These are phyloP conservation scores for Candida quercuum DNA, from an alignment of 805 yeast genomes.

Conservation along the genomic window DNA sequence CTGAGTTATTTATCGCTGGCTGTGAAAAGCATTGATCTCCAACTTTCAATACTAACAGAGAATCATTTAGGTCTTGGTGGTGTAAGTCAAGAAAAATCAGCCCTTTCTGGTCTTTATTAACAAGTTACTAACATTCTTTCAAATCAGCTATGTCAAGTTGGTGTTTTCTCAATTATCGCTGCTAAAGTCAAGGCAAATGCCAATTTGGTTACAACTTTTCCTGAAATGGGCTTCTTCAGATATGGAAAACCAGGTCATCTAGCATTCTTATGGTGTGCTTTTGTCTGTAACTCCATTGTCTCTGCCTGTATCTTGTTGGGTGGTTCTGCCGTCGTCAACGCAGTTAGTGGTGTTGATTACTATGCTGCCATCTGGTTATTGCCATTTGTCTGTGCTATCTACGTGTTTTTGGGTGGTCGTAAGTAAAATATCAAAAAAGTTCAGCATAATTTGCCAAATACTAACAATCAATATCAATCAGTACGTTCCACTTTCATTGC, in stretches of 20 bases:
- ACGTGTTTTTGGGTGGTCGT: slow-evolving; percentile 47
- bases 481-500: slow-evolving; percentile 49
- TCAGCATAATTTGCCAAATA: no score
- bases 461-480: no score
- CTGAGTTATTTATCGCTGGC: slow-evolving; percentile 4
- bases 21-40: no score
- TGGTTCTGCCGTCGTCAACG: slow-evolving; percentile 37
- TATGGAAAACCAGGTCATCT: slow-evolving; percentile 37
- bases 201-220: slow-evolving; percentile 33
- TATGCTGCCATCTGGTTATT: slow-evolving; percentile 42
- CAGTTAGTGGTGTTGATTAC: slow-evolving; percentile 37
- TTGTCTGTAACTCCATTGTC: slow-evolving; percentile 35
- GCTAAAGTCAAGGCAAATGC: slow-evolving; percentile 32
- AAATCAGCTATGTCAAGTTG: slow-evolving; percentile 17
- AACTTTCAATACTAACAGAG: neutral
- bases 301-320: slow-evolving; percentile 38
- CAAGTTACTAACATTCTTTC: neutral
- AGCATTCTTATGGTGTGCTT: slow-evolving; percentile 32
- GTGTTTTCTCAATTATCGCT: slow-evolving; percentile 32
- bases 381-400: slow-evolving; percentile 44
- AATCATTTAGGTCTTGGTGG: slow-evolving; percentile 11
- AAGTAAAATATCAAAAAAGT: no score
- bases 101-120: neutral
- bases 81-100: neutral
- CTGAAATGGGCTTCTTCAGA: slow-evolving; percentile 35